These are phyloP conservation scores for Fraxinus ornus DNA, from an alignment of 305 asterid genomes.

Conservation along the genomic window DNA sequence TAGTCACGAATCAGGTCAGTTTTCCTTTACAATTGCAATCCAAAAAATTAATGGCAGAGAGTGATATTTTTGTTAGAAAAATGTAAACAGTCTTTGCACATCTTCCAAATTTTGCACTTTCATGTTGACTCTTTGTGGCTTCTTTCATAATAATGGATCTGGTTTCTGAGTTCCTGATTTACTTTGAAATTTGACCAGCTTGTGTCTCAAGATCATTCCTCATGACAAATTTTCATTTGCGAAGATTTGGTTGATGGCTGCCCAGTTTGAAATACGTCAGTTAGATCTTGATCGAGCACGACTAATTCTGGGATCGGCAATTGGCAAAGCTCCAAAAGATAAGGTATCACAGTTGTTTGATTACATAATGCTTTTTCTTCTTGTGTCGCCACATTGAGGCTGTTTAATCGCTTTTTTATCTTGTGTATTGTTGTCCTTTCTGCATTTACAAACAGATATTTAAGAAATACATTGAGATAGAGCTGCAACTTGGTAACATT, in stretches of 20 bases:
- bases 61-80: background rate
- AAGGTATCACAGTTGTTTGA: slow-evolving; percentile 41
- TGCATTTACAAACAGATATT: slow-evolving; percentile 55
- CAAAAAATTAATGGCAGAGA: background rate
- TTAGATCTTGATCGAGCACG: slow-evolving; percentile 70
- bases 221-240: slow-evolving; percentile 70
- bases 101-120: background rate
- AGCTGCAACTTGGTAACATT: slow-evolving; percentile 80
- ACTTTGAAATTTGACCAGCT: slow-evolving; percentile 38
- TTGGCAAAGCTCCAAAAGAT: slow-evolving; percentile 94
- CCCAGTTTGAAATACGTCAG: slow-evolving; percentile 79
- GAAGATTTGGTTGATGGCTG: slow-evolving; percentile 81
- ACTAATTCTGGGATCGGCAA: slow-evolving; percentile 71
- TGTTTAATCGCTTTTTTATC: slow-evolving; percentile 10
- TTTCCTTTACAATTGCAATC: background rate
- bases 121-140: background rate
- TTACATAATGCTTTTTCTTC: background rate
- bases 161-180: slow-evolving; percentile 11
- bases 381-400: slow-evolving; percentile 5
- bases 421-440: background rate
- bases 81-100: background rate
- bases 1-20: background rate
- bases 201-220: slow-evolving; percentile 67
- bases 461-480: slow-evolving; percentile 91
- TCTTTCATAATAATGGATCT: background rate